Base-by-base conservation (phyloP, 2,329 filamentous ascomycete genomes). In the Beauveria rudraprayagi region DNA sequence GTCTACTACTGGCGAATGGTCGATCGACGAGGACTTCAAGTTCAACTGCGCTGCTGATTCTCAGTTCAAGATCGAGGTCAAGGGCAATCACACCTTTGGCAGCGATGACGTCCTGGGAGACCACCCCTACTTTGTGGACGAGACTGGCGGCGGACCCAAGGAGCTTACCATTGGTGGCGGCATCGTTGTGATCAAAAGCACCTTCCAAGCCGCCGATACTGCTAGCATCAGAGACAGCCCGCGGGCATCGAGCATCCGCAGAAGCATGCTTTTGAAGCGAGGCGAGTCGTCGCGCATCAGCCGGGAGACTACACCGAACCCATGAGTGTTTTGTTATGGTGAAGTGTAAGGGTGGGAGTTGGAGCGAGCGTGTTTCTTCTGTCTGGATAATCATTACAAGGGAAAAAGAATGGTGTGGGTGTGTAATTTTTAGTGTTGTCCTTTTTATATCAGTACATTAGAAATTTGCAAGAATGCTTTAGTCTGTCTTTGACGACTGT, bases 61-160 rank as follows among this genome's bases (percentile, higher is more conserved):
- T 24, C 87, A 90, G 70, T 97, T 97, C 82, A 89, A 91, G 71
- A 72, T 99, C 63, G 83, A 90, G 65, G 92, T 92, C 64, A 92
- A 92, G 71, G 89, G 92, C 67, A 91, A 96, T 70, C 85, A 89
- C 68, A 90, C 87, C 1, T 93, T 97, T 70, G 89, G 90, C 56
- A 88, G 86, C 62, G 91, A 95, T 70, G 88, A 92, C 61, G 84
- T 88, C 62, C 81, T 99, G 0, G 94, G 94, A 58, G 92, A 97
- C 70, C 84, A 84, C 5, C 72, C 89, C n/a, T 96, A 96, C 76
- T 92, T 95, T 71, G 84, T 99, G n/a, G 91, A 93, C 65, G 93
- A 99, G 70, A 83, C 80, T 1, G 83, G 84, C 2, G 84, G 83
- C 11, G 78, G 81, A 37, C 88, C 93, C 67, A 94, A 93, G 78